These are phyloP conservation scores for Trichoderma aggressivum DNA, from an alignment of 2,329 filamentous ascomycete genomes.

Conservation along the genomic window DNA sequence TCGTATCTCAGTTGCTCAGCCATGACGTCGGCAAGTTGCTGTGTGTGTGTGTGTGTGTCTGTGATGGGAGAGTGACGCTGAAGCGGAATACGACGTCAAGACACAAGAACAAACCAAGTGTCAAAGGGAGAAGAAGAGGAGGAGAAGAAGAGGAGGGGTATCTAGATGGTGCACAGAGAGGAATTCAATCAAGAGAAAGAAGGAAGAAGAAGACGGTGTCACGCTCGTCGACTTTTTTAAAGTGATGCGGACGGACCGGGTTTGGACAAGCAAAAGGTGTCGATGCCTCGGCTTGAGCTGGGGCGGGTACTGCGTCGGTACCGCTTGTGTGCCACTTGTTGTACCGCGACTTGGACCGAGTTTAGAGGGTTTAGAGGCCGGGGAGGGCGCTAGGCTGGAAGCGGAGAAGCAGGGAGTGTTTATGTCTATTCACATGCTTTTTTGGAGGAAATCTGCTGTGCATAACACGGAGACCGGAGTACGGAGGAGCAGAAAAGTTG, in stretches of 20 bases:
- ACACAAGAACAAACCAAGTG: background rate
- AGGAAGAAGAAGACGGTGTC: background rate
- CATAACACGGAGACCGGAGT: background rate
- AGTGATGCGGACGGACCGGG: constrained; percentile 6
- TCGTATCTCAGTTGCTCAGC: constrained; percentile 71
- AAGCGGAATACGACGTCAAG: background rate
- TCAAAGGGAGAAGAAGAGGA: background rate
- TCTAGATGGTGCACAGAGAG: background rate
- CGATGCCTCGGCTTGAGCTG: constrained; percentile 19
- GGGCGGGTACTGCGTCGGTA: constrained; percentile 12
- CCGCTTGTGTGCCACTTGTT: background rate
- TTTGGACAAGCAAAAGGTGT: background rate
- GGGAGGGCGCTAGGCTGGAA: constrained; percentile 9
- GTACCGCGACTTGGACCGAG: constrained; percentile 10
- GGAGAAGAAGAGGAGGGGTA: background rate
- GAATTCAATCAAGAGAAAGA: background rate
- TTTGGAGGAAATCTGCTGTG: background rate
- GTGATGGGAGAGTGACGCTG: background rate
- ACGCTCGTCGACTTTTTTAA: background rate
- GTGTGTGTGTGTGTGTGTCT: constrained; percentile 19
- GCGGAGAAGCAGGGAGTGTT: background rate
- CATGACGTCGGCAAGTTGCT: constrained; percentile 45
- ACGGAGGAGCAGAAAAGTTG: background rate
- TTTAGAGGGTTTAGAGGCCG: background rate
- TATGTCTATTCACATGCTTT: constrained; percentile 14